Percentiles rank a stretch among this genome's conserved stretches.
Conservation (phyloP, 2,329 filamentous ascomycete species). For the Verticillium isaacii region DNA sequence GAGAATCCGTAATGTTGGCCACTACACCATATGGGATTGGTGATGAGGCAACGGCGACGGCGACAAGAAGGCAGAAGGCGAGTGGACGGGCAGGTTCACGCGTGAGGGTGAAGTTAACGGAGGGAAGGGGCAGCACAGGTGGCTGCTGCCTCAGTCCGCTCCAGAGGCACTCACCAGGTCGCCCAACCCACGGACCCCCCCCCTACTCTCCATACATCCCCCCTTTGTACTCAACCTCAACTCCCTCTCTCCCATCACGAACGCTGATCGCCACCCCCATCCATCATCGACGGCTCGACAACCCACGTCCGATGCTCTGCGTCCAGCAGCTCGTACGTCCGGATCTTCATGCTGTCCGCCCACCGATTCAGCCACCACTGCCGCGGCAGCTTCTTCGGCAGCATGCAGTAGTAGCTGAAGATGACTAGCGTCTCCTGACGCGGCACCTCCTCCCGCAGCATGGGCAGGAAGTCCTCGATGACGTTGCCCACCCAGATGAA, state of each 20-base stretch:
- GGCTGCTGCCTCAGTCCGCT: background rate
- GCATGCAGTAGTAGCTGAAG: slow-evolving; percentile 27
- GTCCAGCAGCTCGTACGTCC: slow-evolving; percentile 25
- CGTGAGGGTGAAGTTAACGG: background rate
- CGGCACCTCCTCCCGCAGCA: slow-evolving; percentile 20
- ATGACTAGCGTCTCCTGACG: slow-evolving; percentile 25
- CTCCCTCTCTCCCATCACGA: background rate
- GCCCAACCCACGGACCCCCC: background rate
- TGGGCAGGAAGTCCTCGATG: slow-evolving; percentile 27
- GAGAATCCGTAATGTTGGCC: slow-evolving; percentile 4
- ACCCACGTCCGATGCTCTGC: slow-evolving; percentile 29
- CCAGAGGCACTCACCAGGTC: background rate
- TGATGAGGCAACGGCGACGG: background rate
- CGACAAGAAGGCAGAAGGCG: background rate
- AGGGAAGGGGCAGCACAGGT: background rate
- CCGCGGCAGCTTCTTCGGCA: slow-evolving; percentile 21
- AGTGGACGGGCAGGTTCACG: background rate
- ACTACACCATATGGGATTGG: slow-evolving; percentile 5
- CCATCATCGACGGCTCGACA: slow-evolving; percentile 9
- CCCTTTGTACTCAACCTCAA: background rate
- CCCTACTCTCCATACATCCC: no score
- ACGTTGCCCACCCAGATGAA: slow-evolving; percentile 33
- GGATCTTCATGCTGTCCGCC: slow-evolving; percentile 23
- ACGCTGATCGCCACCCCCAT: background rate
- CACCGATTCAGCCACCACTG: slow-evolving; percentile 33